These are phyloP conservation scores for Rhexocercosporidium sp. DNA, from an alignment of 2,329 filamentous ascomycete genomes.

Conservation along the genomic window DNA sequence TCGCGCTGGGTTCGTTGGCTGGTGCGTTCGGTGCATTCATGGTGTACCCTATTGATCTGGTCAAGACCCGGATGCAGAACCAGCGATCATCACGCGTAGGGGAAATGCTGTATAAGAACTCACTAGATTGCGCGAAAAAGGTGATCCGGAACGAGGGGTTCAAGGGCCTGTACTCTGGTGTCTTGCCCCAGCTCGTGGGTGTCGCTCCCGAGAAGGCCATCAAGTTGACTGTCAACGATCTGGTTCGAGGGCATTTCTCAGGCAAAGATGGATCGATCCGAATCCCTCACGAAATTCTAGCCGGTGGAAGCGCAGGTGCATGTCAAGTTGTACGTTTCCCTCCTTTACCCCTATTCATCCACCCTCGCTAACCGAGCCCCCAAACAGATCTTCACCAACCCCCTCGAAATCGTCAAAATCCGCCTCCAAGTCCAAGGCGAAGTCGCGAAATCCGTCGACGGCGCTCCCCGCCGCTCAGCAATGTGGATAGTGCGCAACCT, in stretches of 20 bases:
- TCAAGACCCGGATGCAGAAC: conserved; percentile 99
- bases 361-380: conserved; percentile 20
- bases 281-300: conserved; percentile 75
- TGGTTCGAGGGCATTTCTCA: conserved; percentile 78
- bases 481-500: conserved; percentile 98
- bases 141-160: conserved; percentile 92
- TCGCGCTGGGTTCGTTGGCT: conserved; percentile 84
- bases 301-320: conserved; percentile 86
- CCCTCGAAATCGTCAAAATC: conserved; percentile 99
- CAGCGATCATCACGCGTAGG: conserved; percentile 84
- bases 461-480: conserved; percentile 84
- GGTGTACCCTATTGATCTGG: conserved; percentile 98
- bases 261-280: conserved; percentile 77
- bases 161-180: conserved; percentile 88
- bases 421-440: conserved; percentile 97
- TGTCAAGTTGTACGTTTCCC: conserved; percentile 86
- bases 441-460: conserved; percentile 84
- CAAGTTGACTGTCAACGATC: conserved; percentile 97
- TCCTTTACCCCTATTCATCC: not conserved
- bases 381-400: conserved; percentile 88
- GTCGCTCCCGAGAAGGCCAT: conserved; percentile 99
- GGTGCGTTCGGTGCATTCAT: conserved; percentile 99
- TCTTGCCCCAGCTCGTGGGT: conserved; percentile 92
- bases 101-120: conserved; percentile 94
- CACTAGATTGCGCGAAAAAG: conserved; percentile 91